These are phyloP conservation scores for Scheffersomyces titani DNA, from an alignment of 1,139 yeast genomes.

Conservation along the genomic window DNA sequence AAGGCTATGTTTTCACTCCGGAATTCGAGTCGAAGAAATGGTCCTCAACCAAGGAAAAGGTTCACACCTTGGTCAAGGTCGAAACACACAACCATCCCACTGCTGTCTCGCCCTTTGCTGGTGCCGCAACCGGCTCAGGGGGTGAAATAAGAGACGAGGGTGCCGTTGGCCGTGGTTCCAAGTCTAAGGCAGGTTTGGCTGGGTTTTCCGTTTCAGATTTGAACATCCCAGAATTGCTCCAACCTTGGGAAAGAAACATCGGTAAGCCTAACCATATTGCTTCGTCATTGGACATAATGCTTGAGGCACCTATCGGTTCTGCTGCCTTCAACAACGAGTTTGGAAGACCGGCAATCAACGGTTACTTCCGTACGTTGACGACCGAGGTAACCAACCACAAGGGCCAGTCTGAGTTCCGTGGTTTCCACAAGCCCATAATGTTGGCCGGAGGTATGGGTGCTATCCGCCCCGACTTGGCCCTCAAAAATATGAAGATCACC, in stretches of 20 bases:
- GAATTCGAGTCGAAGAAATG: conserved; percentile 72
- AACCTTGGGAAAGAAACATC: conserved; percentile 90
- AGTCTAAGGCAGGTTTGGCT: conserved; percentile 92
- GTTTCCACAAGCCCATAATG: conserved; percentile 99
- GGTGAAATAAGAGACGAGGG: conserved; percentile 99
- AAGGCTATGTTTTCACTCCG: conserved; percentile 78
- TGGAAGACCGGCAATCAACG: conserved; percentile 97
- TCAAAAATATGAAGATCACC: conserved; percentile 83
- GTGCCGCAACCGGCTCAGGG: conserved; percentile 99
- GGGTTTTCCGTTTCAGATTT: conserved; percentile 94
- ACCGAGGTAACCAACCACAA: conserved; percentile 66
- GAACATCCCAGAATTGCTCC: conserved; percentile 78
- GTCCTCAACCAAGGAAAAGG: conserved; percentile 72
- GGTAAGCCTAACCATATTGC: conserved; percentile 96
- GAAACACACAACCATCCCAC: conserved; percentile 99
- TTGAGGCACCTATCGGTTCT: conserved; percentile 96
- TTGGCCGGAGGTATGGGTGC: conserved; percentile 99
- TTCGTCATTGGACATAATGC: conserved; percentile 89
- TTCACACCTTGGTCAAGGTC: conserved; percentile 89
- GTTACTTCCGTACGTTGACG: conserved; percentile 94
- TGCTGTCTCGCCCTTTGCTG: conserved; percentile 98
- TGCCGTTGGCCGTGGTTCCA: conserved; percentile 98
- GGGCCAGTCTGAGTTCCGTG: conserved; percentile 77
- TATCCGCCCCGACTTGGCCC: conserved; percentile 87
- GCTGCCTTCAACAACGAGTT: conserved; percentile 99